Evolutionary conservation across 2,329 filamentous ascomycete genomes (phyloP), one percentile per base, ranked within the genome.

Genomic region (Neofusicoccum cordaticola): DNA sequence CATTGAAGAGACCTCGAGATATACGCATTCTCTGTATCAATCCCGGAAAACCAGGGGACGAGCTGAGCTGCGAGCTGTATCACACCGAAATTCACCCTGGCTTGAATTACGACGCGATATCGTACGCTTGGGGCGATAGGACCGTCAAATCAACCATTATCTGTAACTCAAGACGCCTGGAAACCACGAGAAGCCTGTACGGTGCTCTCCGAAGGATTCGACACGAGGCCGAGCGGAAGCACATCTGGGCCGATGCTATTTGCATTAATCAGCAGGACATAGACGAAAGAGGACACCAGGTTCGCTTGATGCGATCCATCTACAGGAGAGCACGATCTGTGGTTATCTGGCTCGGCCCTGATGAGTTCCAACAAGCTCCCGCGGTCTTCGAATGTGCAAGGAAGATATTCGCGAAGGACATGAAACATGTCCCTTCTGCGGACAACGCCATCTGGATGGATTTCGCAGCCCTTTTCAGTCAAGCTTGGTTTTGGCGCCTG

Each of bases 121-220:
- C 66, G 2, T 68, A 68, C 41, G 62, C 60, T 22, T 68, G 67
- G 67, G 66, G 67, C 6, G 66, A 63, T 4, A 34, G n/a, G 13
- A 44, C 15, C 15, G 4, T 22, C 6, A 51, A 11, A 4, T 22
- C 35, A 9, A 12, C 15, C 2, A 44, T 66, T 13, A 13, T 12
- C 4, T 53, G 50, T 34, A 53, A 19, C 50, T 34, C 34, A 5
- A 17, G 34, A 37, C 50, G 50, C 3, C 34, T 53, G n/a, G 11
- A 31, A 13, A 64, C 67, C 17, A 66, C 58, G 8, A 17, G 19
- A 22, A 63, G 60, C 47, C 22, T 53, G 22, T 9, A 53, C n/a
- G 22, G 48, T 17, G 65, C 53, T 15, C 63, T 68, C 19, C 58
- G 34, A 5, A 41, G 57, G n/a, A 50, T 67, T 37, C 57, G 67